Percentiles rank a stretch among this genome's conserved stretches.
These are phyloP conservation scores for Leptographium wingfieldii DNA, from an alignment of 2,329 filamentous ascomycete species.

Conservation along the genomic window DNA sequence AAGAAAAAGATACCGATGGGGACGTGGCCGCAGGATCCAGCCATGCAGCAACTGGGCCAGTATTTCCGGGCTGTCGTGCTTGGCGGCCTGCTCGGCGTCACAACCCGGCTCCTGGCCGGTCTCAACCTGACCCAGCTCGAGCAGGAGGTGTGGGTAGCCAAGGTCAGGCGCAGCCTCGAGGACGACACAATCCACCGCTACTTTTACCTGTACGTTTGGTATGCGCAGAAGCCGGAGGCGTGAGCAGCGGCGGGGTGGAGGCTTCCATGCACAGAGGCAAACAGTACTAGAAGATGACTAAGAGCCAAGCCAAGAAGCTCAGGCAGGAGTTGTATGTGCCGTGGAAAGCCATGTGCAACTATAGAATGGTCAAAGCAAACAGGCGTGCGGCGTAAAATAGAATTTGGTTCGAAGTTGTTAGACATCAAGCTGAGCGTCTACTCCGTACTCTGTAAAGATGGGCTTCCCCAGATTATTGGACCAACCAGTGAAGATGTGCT, in stretches of 20 bases:
- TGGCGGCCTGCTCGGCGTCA: constrained; percentile 24
- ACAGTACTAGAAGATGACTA: no score
- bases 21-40: constrained; percentile 26
- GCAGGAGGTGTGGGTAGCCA: constrained; percentile 18
- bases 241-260: not conserved
- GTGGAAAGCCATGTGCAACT: no score
- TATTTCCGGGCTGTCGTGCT: constrained; percentile 24
- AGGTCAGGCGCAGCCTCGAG: constrained; percentile 22
- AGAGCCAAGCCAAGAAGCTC: no score
- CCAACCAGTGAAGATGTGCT: no score
- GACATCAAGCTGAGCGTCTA: no score
- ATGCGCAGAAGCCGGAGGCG: constrained; percentile 23
- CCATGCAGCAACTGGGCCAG: constrained; percentile 24
- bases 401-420: no score
- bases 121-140: constrained; percentile 21
- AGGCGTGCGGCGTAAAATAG: no score
- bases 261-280: no score
- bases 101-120: constrained; percentile 23
- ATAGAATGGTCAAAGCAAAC: no score
- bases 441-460: no score
- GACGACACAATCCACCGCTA: constrained; percentile 25
- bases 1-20: constrained; percentile 32
- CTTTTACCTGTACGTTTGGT: constrained; percentile 25
- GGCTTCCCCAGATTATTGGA: no score
- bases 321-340: no score